These are phyloP conservation scores for Chytriomyces sp. DNA, from an alignment of 192 early-diverging fungal genomes.

Conservation along the genomic window DNA sequence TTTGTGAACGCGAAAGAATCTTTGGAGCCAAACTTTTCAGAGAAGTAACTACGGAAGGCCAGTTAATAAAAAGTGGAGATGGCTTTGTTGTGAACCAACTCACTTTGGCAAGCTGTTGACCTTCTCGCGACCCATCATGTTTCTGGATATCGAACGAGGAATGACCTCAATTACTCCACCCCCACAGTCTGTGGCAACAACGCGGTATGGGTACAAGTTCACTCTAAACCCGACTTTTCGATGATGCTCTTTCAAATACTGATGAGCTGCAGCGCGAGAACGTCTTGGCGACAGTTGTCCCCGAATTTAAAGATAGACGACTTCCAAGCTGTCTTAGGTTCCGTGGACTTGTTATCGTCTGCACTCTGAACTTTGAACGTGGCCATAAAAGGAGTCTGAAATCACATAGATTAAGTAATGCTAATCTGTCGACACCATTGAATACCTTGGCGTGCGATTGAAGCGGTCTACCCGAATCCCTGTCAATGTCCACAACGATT, in stretches of 20 bases:
- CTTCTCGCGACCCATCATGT: conserved; percentile 97
- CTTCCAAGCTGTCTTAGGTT: conserved; percentile 62
- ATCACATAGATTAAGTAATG: not conserved
- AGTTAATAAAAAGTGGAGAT: not conserved
- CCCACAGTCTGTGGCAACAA: conserved; percentile 95
- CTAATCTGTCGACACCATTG: no score
- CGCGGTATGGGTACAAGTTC: conserved; percentile 95
- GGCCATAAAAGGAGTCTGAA: conserved; percentile 90
- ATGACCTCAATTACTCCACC: conserved; percentile 99
- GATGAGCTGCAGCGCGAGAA: conserved; percentile 96
- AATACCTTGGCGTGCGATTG: conserved; percentile 98
- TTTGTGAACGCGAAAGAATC: conserved; percentile 88
- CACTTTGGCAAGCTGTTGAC: conserved; percentile 93
- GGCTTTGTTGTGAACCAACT: not conserved
- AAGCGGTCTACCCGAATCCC: conserved; percentile 88
- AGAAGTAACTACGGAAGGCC: conserved; percentile 70
- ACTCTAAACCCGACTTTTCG: conserved; percentile 86
- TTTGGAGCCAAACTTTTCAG: conserved; percentile 85
- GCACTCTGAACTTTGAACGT: conserved; percentile 82
- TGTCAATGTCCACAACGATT: conserved; percentile 92
- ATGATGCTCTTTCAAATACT: conserved; percentile 97
- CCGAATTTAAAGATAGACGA: conserved; percentile 99
- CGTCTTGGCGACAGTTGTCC: conserved; percentile 99
- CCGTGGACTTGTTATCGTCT: conserved; percentile 63
- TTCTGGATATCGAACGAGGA: conserved; percentile 93